These are phyloP conservation scores for Cantharellus anzutake DNA, from an alignment of 768 basidiomycete genomes.

Conservation along the genomic window DNA sequence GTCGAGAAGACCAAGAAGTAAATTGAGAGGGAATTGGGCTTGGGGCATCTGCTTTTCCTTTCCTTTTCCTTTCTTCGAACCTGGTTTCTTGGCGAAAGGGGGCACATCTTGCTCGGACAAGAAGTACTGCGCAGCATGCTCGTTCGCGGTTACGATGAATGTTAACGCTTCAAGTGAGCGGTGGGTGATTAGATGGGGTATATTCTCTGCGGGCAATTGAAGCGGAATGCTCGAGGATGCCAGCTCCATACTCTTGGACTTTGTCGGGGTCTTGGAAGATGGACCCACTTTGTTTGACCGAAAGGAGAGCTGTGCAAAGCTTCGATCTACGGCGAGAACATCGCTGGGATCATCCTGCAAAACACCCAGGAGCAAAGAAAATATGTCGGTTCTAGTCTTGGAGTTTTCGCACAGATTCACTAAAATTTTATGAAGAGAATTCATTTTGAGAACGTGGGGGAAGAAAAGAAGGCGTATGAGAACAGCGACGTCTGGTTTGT, in stretches of 20 bases:
- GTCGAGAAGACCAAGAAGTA: constrained; percentile 74
- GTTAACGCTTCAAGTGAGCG: constrained; percentile 83
- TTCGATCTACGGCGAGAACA: constrained; percentile 77
- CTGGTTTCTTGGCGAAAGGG: constrained; percentile 45
- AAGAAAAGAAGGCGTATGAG: constrained; percentile 90
- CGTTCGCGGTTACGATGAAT: constrained; percentile 73
- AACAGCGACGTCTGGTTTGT: constrained; percentile 72
- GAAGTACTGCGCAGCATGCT: constrained; percentile 79
- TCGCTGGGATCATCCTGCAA: constrained; percentile 92
- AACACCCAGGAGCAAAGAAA: constrained; percentile 86
- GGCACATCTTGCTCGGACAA: constrained; percentile 87
- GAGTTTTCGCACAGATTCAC: constrained; percentile 92
- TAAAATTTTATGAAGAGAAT: constrained; percentile 69
- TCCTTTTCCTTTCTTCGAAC: constrained; percentile 80
- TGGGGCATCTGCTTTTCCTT: constrained; percentile 74
- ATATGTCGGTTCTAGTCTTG: constrained; percentile 76
- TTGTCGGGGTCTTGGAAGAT: constrained; percentile 34
- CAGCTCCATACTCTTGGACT: constrained; percentile 36
- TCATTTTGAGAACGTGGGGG: constrained; percentile 79
- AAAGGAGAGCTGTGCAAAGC: constrained; percentile 81
- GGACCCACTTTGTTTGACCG: constrained; percentile 27
- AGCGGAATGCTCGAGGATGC: constrained; percentile 20
- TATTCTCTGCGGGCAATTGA: constrained; percentile 35
- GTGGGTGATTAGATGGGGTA: constrained; percentile 86
- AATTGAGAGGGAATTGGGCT: constrained; percentile 79